Conservation (phyloP, 192 early-diverging fungal genomes). For the Entomortierella chlamydospora region DNA sequence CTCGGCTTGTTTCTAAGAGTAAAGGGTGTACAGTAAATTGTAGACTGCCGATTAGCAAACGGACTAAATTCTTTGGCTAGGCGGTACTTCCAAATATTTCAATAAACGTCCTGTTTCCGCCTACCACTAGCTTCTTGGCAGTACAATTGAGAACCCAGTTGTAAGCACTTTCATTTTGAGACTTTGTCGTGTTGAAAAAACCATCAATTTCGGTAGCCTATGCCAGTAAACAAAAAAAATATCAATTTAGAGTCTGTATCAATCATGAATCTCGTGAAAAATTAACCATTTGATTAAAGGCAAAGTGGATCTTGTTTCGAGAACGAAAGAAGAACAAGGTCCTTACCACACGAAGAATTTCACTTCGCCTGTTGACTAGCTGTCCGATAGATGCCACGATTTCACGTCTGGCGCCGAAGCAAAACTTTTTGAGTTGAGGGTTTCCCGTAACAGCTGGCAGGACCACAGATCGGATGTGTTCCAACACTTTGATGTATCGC, state of each 20-base stretch:
- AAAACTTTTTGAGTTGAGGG: slow-evolving; percentile 30
- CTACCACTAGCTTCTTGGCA: slow-evolving; percentile 70
- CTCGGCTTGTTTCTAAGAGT: slow-evolving; percentile 72
- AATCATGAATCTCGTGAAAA: too few species aligned
- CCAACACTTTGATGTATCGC: slow-evolving; percentile 36
- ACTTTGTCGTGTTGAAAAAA: slow-evolving; percentile 21
- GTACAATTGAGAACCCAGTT: slow-evolving; percentile 65
- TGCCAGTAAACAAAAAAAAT: too few species aligned
- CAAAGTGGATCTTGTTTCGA: too few species aligned
- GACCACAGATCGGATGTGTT: slow-evolving; percentile 54
- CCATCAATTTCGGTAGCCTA: slow-evolving; percentile 41
- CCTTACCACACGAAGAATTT: slow-evolving; percentile 61
- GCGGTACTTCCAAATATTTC: too few species aligned
- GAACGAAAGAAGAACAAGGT: background rate
- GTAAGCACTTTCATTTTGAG: slow-evolving; percentile 41
- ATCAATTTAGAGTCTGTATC: too few species aligned
- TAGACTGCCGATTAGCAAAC: too few species aligned
- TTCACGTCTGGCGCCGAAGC: slow-evolving; percentile 23
- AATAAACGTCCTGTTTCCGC: too few species aligned
- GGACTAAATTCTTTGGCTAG: too few species aligned
- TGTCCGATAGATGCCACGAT: slow-evolving; percentile 61
- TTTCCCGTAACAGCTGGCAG: slow-evolving; percentile 50
- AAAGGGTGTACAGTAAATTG: slow-evolving; percentile 1
- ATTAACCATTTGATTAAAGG: too few species aligned
- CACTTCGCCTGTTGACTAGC: slow-evolving; percentile 50